Evolutionary conservation across 1,284 basidiomycete genomes (phyloP).

Genomic region (Naganishia liquefaciens): DNA sequence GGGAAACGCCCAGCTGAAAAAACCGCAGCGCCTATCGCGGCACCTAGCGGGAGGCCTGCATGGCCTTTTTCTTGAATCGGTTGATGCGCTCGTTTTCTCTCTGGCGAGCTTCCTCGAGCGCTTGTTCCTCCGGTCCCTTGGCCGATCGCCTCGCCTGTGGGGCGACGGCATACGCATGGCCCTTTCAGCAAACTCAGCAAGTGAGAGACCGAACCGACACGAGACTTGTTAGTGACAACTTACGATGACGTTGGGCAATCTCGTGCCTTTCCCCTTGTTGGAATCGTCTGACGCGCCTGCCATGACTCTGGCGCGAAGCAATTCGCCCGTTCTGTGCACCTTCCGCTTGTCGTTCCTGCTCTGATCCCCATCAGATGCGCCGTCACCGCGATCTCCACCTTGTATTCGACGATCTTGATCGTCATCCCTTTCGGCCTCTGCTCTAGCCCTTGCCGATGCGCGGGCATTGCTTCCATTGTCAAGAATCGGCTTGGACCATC

Average conservation of each 20-base stretch:
- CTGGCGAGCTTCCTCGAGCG: constrained; percentile 28
- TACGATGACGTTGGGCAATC: constrained; percentile 19
- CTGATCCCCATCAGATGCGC: constrained; percentile 26
- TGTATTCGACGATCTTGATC: constrained; percentile 40
- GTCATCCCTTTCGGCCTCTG: constrained; percentile 68
- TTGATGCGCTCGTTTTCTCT: constrained; percentile 29
- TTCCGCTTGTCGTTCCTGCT: constrained; percentile 42
- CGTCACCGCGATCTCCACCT: constrained; percentile 32
- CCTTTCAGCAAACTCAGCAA: constrained; percentile 8
- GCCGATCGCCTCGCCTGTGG: constrained; percentile 28
- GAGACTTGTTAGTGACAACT: background rate
- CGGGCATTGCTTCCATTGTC: constrained; percentile 57
- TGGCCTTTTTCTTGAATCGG: constrained; percentile 31
- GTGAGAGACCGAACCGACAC: background rate
- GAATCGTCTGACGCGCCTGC: constrained; percentile 19
- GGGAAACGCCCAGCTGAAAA: background rate
- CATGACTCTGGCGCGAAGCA: constrained; percentile 42
- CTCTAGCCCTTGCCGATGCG: constrained; percentile 51
- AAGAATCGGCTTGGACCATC: constrained; percentile 92
- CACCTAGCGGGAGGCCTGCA: constrained; percentile 13
- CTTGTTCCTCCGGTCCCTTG: constrained; percentile 25
- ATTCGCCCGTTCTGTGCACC: constrained; percentile 42
- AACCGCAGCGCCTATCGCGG: background rate
- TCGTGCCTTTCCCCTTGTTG: constrained; percentile 38
- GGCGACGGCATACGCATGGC: constrained; percentile 32